A percentile compares a stretch with the other conserved stretches of the same genome.
Conservation (phyloP, 345 rosid species). For the Durio zibethinus region DNA sequence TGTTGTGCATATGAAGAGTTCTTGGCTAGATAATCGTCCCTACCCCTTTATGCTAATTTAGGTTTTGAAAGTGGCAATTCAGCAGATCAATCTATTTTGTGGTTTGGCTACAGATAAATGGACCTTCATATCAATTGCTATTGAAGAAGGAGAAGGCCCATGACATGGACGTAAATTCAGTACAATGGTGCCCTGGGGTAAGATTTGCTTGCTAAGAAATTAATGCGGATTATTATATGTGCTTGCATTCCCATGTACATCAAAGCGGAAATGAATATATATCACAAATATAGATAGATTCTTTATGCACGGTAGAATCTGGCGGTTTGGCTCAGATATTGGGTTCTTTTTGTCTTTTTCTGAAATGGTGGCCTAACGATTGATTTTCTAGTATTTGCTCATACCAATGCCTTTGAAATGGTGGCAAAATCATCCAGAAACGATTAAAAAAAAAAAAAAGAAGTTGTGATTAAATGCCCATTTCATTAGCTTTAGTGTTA, state of each 20-base stretch:
- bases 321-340: neutral
- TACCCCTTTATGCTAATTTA: neutral
- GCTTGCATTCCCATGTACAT: neutral
- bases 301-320: neutral
- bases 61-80: conserved; percentile 6
- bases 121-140: conserved; percentile 57
- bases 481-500: neutral
- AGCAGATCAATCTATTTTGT: conserved; percentile 1
- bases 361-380: neutral
- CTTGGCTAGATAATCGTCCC: neutral
- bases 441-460: neutral
- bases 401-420: neutral
- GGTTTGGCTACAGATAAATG: conserved; percentile 50
- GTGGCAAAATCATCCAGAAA: neutral
- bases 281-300: neutral
- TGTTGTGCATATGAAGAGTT: neutral
- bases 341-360: neutral
- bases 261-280: neutral
- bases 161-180: conserved; percentile 82
- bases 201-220: conserved; percentile 30
- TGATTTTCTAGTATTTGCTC: neutral
- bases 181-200: conserved; percentile 78
- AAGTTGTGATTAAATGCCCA: neutral
- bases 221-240: neutral
- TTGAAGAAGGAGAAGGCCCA: conserved; percentile 86